These are phyloP conservation scores for Elaphomyces granulatus DNA, from an alignment of 495 filamentous ascomycete genomes.

Conservation along the genomic window DNA sequence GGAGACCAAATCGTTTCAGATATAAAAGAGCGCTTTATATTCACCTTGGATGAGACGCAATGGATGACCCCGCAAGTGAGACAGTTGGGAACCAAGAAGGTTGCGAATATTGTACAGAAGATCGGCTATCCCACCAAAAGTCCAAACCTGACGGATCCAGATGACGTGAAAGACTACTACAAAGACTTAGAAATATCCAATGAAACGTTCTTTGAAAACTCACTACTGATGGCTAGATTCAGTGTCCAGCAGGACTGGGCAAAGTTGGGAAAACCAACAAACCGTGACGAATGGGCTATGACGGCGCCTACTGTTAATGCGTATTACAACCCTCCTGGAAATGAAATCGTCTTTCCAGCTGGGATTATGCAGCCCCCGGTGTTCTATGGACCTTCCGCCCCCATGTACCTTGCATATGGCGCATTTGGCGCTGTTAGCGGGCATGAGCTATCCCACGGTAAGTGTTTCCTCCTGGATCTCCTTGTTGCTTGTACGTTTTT, in stretches of 20 bases:
- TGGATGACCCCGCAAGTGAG: slow-evolving; percentile 61
- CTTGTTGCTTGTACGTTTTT: not conserved
- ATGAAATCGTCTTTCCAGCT: slow-evolving; percentile 58
- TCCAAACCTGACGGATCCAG: slow-evolving; percentile 46
- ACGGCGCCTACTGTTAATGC: slow-evolving; percentile 47
- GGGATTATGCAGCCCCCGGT: slow-evolving; percentile 60
- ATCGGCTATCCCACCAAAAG: slow-evolving; percentile 58
- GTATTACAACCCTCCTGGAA: slow-evolving; percentile 48
- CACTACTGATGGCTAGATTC: slow-evolving; percentile 34
- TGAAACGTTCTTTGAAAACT: slow-evolving; percentile 45
- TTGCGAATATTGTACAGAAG: slow-evolving; percentile 57
- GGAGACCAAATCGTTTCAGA: slow-evolving; percentile 57
- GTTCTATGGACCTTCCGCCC: slow-evolving; percentile 46
- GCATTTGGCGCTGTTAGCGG: slow-evolving; percentile 57
- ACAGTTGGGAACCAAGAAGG: slow-evolving; percentile 48
- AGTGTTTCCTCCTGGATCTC: slow-evolving; percentile 1
- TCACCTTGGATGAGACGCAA: slow-evolving; percentile 39
- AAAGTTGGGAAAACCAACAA: slow-evolving; percentile 43
- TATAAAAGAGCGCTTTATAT: slow-evolving; percentile 50
- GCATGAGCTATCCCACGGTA: slow-evolving; percentile 58
- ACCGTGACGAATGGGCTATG: slow-evolving; percentile 50
- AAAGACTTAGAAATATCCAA: slow-evolving; percentile 35
- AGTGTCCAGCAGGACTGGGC: slow-evolving; percentile 38
- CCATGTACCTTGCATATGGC: slow-evolving; percentile 53
- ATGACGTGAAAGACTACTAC: slow-evolving; percentile 45